phyloP scores from a whole-genome alignment of 2,329 filamentous ascomycete species.

The Hymenoscyphus scutula region DNA sequence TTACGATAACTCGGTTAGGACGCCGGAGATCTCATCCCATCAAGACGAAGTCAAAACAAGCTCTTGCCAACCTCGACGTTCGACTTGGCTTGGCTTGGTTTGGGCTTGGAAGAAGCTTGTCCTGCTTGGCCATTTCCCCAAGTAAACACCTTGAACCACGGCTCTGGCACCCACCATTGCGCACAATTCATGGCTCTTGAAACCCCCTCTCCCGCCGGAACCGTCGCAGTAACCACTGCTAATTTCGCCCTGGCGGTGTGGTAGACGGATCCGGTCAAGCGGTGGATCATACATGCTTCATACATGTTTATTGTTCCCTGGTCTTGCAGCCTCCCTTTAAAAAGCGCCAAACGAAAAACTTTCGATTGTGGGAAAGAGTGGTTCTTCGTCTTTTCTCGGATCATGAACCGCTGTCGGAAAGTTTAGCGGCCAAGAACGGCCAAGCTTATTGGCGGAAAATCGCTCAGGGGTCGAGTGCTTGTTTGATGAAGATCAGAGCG shows the following conservation, averaged over 20 bases:
- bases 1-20: background rate
- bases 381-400: too few relatives aligned
- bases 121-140: background rate
- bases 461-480: background rate
- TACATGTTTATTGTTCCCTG: background rate
- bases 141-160: background rate
- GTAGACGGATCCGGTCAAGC: slow-evolving; percentile 2
- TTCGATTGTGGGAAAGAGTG: too few relatives aligned
- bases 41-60: background rate
- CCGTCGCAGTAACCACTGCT: background rate
- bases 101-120: background rate
- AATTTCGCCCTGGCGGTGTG: background rate
- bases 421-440: background rate
- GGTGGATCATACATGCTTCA: slow-evolving; percentile 9
- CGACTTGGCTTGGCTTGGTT: background rate
- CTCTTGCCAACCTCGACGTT: background rate
- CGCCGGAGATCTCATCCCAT: background rate
- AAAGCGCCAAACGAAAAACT: too few relatives aligned
- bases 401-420: slow-evolving; percentile 1
- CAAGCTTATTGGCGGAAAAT: slow-evolving; percentile 10
- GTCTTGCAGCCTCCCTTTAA: background rate
- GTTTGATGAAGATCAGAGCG: slow-evolving; percentile 9
- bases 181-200: background rate
- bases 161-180: background rate
- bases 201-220: background rate